These are phyloP conservation scores for Ogataea neopini DNA, from an alignment of 805 yeast species.

Conservation along the genomic window DNA sequence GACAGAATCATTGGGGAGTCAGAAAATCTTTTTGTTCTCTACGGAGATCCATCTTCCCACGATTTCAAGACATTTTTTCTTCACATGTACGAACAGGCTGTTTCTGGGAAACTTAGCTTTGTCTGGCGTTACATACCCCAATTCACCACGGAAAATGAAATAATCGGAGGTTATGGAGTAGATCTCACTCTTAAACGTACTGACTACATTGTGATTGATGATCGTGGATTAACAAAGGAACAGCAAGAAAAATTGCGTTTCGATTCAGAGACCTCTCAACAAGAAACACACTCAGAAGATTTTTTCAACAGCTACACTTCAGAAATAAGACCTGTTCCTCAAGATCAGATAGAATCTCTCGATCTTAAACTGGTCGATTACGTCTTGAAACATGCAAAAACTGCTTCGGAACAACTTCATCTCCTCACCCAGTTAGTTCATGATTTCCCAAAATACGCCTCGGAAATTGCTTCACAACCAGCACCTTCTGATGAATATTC, in stretches of 20 bases:
- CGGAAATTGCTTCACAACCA: constrained; percentile 35
- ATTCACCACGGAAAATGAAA: constrained; percentile 25
- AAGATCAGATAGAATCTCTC: constrained; percentile 37
- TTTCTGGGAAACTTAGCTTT: constrained; percentile 65
- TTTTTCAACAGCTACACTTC: constrained; percentile 21
- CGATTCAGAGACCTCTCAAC: constrained; percentile 5
- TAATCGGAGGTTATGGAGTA: constrained; percentile 64
- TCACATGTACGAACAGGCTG: constrained; percentile 59
- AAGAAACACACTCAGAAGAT: background rate
- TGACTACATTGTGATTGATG: constrained; percentile 67
- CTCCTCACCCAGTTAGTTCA: constrained; percentile 42
- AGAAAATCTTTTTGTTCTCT: constrained; percentile 46
- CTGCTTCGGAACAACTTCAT: constrained; percentile 35
- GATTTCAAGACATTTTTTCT: constrained; percentile 58
- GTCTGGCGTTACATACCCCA: constrained; percentile 70
- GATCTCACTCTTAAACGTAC: constrained; percentile 64
- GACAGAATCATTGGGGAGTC: constrained; percentile 67
- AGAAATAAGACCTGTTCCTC: constrained; percentile 34
- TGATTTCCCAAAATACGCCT: constrained; percentile 58
- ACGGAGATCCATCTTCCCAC: constrained; percentile 59
- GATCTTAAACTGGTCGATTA: constrained; percentile 45
- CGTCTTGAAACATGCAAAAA: constrained; percentile 28
- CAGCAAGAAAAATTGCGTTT: constrained; percentile 32
- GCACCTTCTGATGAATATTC: constrained; percentile 8
- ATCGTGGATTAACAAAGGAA: constrained; percentile 42